Evolutionary conservation across 805 yeast species (phyloP), one percentile per base, ranked within the genome.

Genomic region (Maudiozyma pseudohumilis): DNA sequence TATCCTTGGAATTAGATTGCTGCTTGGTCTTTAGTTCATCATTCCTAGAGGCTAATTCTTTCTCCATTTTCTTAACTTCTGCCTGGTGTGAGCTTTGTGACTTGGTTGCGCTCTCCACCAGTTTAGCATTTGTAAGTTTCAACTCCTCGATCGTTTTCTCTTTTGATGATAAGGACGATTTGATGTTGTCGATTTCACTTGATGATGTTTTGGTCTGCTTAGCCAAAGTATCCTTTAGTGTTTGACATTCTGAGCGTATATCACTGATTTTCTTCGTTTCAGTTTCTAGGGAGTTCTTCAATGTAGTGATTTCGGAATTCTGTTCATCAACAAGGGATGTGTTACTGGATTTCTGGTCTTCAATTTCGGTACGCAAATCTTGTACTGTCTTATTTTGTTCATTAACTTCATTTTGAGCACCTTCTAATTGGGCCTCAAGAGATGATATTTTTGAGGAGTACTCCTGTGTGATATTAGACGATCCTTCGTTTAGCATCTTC

Each of bases 401-500:
- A 42, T 40, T 30, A 27, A 40, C 29, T 21, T 41, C 19, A 28
- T 30, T 12, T 1, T 26, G 11, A 16, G 26, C 45, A 38, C 26
- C 39, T 1, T 12, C 20, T 10, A 43, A 18, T 3, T 55, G 48
- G 5, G 55, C 64, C 41, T 75, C 80, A 12, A 75, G 48, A 7
- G 43, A 46, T 12, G 61, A 56, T 7, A 73, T 64, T 46, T 66
- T 70, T 22, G 65, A 69, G 9, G 69, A 60, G 44, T 72, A 73
- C 39, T 72, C 74, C 43, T 68, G 63, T 0, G 72, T 60, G 0
- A 69, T 59, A 0, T 72, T 61, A 39, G 70, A 75, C 0, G 80
- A 73, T 34, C 60, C 69, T 37, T 70, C 70, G 38, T 65, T 65
- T 10, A 72, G 49, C 46, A 69, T 54, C 10, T 55, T 59, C 38